A percentile compares a stretch with the other conserved stretches of the same genome.
These are phyloP conservation scores for Cordyceps pruinosa DNA, from an alignment of 2,329 filamentous ascomycete species.

Conservation along the genomic window DNA sequence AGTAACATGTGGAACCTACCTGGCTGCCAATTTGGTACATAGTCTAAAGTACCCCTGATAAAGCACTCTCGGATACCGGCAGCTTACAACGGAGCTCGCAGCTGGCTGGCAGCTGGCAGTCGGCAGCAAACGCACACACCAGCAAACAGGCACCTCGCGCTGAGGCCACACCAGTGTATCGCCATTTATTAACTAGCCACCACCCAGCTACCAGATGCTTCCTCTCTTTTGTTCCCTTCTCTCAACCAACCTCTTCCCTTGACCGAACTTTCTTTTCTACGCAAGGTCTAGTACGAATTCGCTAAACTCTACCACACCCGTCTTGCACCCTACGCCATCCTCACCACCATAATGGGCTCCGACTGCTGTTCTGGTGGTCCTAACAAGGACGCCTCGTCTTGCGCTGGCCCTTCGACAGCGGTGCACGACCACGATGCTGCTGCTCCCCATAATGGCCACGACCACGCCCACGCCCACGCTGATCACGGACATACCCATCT, in stretches of 20 bases:
- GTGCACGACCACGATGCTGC: neutral
- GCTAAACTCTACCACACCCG: neutral
- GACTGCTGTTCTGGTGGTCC: slow-evolving; percentile 13
- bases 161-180: neutral
- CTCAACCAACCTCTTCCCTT: neutral
- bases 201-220: neutral
- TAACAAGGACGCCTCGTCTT: slow-evolving; percentile 1
- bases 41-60: neutral
- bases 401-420: neutral
- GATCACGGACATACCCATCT: neutral
- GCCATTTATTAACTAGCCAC: neutral
- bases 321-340: neutral
- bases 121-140: neutral
- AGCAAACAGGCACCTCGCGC: neutral
- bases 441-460: neutral
- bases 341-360: slow-evolving; percentile 11
- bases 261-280: neutral
- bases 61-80: neutral
- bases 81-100: neutral
- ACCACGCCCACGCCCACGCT: neutral
- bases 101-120: neutral
- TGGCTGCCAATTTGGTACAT: neutral
- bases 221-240: neutral
- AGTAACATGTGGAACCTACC: neutral
- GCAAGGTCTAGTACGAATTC: neutral